Evolutionary conservation across 73 alveolate genomes (phyloP).

Genomic region (Breviolum minutum): DNA sequence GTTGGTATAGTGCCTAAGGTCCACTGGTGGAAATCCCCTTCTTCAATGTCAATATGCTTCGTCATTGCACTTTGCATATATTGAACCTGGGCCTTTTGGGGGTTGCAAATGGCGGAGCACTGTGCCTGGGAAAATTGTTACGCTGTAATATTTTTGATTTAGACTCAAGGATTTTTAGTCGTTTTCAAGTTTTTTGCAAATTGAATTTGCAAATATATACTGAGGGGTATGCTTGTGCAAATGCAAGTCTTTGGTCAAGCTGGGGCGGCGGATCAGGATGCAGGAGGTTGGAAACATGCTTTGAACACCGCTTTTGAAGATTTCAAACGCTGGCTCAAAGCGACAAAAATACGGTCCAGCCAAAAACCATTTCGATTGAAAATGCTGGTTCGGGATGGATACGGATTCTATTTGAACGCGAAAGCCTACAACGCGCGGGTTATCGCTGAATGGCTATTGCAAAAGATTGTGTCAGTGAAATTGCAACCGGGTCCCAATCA

Average conservation of each 20-base stretch:
- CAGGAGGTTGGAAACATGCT: background rate
- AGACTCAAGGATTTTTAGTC: too few species aligned
- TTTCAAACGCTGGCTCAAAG: background rate
- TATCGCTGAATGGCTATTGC: background rate
- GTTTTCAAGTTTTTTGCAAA: background rate
- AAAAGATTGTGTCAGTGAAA: background rate
- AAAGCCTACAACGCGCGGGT: conserved; percentile 3
- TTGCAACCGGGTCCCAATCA: background rate
- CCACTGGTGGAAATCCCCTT: background rate
- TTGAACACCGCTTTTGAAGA: background rate
- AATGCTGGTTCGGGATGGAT: background rate
- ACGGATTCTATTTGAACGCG: background rate
- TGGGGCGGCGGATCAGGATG: background rate
- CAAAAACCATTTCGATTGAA: background rate
- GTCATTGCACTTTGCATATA: conserved; percentile 18
- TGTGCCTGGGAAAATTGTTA: too few species aligned
- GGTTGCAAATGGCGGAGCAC: background rate
- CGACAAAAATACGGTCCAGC: background rate
- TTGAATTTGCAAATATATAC: background rate
- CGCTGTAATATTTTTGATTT: too few species aligned
- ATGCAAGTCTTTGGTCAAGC: background rate
- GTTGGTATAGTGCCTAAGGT: background rate
- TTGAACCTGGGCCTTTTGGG: background rate
- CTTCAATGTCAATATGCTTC: background rate
- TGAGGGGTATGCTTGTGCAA: conserved; percentile 3